Evolutionary conservation across 2,329 filamentous ascomycete species (phyloP).

Genomic region (Fusarium siculi): DNA sequence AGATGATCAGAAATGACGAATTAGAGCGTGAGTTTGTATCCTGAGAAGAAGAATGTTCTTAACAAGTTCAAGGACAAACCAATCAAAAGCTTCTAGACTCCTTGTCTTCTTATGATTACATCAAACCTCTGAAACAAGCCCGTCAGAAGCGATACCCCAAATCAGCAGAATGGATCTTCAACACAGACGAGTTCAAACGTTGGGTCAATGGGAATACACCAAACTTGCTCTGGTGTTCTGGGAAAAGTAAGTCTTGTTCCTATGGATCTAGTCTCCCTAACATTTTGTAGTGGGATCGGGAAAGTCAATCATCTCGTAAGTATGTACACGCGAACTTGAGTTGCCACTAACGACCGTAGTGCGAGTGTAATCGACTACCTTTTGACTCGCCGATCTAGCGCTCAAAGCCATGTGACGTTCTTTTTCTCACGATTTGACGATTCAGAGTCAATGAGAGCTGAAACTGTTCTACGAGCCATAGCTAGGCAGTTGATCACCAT

Average conservation of each 20-base stretch:
- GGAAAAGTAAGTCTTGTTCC: constrained; percentile 42
- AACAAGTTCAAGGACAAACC: too few species aligned
- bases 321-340: rapidly evolving
- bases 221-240: constrained; percentile 44
- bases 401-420: rapidly evolving
- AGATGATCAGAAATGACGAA: rapidly evolving
- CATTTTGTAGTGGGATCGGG: constrained; percentile 40
- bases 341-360: rapidly evolving
- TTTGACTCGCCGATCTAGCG: rapidly evolving
- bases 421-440: background rate
- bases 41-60: rapidly evolving
- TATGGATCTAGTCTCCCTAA: rapidly evolving
- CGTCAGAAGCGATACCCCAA: constrained; percentile 41
- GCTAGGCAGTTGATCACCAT: rapidly evolving
- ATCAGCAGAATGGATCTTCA: constrained; percentile 46
- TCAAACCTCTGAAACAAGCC: constrained; percentile 41
- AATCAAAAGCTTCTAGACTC: constrained; percentile 42
- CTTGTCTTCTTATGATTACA: constrained; percentile 43
- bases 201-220: constrained; percentile 33
- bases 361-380: background rate
- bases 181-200: constrained; percentile 36
- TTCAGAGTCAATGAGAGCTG: background rate
- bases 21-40: rapidly evolving
- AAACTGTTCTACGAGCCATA: background rate
- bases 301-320: constrained; percentile 35